A percentile compares a stretch with the other conserved stretches of the same genome.
phyloP scores from a whole-genome alignment of 2,329 filamentous ascomycete species.

The Nemania sp. region DNA sequence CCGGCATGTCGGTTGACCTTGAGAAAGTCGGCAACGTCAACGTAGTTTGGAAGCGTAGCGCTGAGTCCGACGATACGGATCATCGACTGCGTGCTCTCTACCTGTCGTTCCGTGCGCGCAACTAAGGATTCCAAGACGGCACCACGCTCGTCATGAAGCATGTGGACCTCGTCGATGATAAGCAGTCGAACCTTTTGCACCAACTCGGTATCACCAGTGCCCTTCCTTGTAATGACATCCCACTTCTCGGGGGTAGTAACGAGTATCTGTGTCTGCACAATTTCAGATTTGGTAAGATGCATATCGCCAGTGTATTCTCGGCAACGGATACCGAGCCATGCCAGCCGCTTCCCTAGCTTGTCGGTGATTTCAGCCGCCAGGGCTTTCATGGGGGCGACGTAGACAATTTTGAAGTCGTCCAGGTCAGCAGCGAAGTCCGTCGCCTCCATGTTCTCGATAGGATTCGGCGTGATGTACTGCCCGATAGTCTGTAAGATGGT shows the following conservation, averaged over 20 bases:
- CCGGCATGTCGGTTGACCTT: conserved; percentile 93
- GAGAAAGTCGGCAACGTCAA: conserved; percentile 95
- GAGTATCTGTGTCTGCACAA: conserved; percentile 94
- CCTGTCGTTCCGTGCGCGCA: conserved; percentile 90
- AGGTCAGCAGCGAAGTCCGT: conserved; percentile 80
- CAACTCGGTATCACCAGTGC: conserved; percentile 93
- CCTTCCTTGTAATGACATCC: conserved; percentile 97
- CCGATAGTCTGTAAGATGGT: conserved; percentile 89
- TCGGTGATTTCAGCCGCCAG: conserved; percentile 94
- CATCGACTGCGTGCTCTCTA: conserved; percentile 95
- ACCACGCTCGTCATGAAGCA: conserved; percentile 97
- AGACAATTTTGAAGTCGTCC: conserved; percentile 97
- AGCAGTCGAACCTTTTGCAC: conserved; percentile 95
- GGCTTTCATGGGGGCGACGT: conserved; percentile 98
- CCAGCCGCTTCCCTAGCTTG: conserved; percentile 87
- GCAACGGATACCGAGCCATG: conserved; percentile 90
- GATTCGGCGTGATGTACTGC: conserved; percentile 81
- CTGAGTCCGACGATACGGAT: conserved; percentile 96
- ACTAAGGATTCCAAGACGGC: conserved; percentile 96
- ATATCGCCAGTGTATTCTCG: conserved; percentile 97
- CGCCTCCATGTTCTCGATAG: conserved; percentile 72
- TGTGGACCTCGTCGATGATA: conserved; percentile 98
- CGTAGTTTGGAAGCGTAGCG: conserved; percentile 92
- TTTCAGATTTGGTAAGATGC: conserved; percentile 96
- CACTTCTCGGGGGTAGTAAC: conserved; percentile 99